Base-by-base conservation (phyloP, 1,284 basidiomycete genomes). In the Hemileia vastatrix region DNA sequence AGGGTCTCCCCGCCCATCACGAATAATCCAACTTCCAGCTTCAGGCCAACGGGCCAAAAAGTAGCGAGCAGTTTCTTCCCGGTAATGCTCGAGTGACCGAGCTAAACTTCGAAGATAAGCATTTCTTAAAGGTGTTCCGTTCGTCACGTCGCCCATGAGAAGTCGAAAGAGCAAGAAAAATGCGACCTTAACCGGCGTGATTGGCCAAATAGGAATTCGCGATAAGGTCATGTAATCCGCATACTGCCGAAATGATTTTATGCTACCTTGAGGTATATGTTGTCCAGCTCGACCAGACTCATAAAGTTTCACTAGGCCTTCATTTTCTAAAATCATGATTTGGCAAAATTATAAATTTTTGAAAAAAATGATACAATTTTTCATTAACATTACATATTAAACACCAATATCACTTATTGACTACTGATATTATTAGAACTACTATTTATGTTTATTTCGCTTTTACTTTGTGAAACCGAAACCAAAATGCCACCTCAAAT, bases 1-100 rank as follows among this genome's bases (percentile, higher is more conserved):
- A 33, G 52, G 52, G 18, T 54, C 52, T 18, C 52, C 52, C 36
- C 52, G 4, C 5, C 52, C 52, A 21, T 54, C 52, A n/a, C 52
- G 52, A 54, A 54, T 54, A n/a, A 54, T 54, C 52, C 52, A 54
- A 21, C 52, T 36, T 54, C 52, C 52, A 31, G 52, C 52, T 36
- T 54, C 52, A 33, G 52, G 52, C 52, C 52, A 54, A 15, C 27
- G 31, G 19, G 52, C 31, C 13, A 54, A 19, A 31, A 54, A 54
- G 27, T 54, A 54, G 6, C 32, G 24, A 36, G 52, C 52, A 18
- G 52, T 54, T 36, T 54, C 52, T 18, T 54, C 52, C 1, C 52
- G 52, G 18, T 54, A 54, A 36, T 54, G 52, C 32, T 54, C 52
- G 36, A 54, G 52, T 4, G 52, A 54, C 11, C 52, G 52, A 6